These are phyloP conservation scores for Xylaria sp. DNA, from an alignment of 2,329 filamentous ascomycete species.

Conservation along the genomic window DNA sequence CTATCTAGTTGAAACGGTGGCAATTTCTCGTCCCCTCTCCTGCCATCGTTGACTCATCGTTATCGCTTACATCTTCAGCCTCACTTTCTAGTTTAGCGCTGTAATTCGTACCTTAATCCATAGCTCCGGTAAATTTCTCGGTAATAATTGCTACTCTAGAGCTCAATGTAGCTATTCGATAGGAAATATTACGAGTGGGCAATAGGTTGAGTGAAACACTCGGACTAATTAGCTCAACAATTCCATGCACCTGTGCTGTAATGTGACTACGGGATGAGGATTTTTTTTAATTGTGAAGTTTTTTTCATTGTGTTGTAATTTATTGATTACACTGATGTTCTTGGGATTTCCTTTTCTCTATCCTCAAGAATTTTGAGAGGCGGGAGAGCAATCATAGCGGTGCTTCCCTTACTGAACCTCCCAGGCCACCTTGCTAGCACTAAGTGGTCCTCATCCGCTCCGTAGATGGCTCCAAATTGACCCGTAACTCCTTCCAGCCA, in stretches of 20 bases:
- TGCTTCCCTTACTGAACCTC: conserved; percentile 41
- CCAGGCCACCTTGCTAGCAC: conserved; percentile 30
- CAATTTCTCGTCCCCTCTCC: conserved; percentile 12
- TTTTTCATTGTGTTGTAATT: conserved; percentile 36
- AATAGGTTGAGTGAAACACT: not conserved
- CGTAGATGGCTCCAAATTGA: conserved; percentile 40
- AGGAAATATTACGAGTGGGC: not conserved
- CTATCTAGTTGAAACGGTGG: conserved; percentile 16
- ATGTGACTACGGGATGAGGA: not conserved
- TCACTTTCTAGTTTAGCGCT: not conserved
- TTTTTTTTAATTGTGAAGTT: conserved; percentile 1
- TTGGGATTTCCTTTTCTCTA: conserved; percentile 35
- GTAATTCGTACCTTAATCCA: not conserved
- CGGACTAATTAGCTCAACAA: not conserved
- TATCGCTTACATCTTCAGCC: conserved; percentile 12
- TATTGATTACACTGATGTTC: conserved; percentile 40
- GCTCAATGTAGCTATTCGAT: not conserved
- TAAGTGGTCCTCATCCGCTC: conserved; percentile 40
- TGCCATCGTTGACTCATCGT: conserved; percentile 9
- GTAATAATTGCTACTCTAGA: not conserved
- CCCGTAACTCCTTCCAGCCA: conserved; percentile 40
- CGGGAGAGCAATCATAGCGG: conserved; percentile 47
- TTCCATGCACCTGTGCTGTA: not conserved
- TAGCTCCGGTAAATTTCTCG: conserved; percentile 7
- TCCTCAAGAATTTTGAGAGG: conserved; percentile 44